Evolutionary conservation across 345 rosid species (phyloP).

Genomic region (Aquilaria yunnanensis): DNA sequence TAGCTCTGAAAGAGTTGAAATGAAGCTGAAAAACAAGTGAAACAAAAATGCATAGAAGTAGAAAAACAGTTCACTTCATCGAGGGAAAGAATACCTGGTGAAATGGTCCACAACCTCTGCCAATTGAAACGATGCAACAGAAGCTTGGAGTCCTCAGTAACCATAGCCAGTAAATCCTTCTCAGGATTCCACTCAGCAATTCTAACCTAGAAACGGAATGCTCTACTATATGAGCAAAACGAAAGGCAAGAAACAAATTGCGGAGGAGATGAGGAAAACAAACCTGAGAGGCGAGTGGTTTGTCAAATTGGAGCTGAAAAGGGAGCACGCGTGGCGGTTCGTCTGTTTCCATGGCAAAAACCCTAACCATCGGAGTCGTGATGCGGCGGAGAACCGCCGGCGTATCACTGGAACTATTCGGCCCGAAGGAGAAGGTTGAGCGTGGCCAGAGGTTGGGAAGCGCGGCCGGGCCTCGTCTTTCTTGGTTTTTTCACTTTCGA

Average conservation of each 20-base stretch:
- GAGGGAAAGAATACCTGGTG: conserved; percentile 36
- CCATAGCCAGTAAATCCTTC: conserved; percentile 90
- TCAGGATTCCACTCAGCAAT: conserved; percentile 82
- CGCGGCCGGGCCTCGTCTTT: too few relatives aligned
- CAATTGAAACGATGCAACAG: conserved; percentile 81
- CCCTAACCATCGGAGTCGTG: background rate
- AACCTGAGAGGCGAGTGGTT: conserved; percentile 80
- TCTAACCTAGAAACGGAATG: conserved; percentile 33
- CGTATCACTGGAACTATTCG: too few relatives aligned
- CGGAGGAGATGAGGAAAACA: background rate
- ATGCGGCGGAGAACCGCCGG: too few relatives aligned
- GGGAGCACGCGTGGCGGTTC: conserved; percentile 48
- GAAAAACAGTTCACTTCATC: background rate
- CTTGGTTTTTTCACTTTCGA: too few relatives aligned
- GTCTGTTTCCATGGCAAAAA: conserved; percentile 61
- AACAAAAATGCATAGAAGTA: background rate
- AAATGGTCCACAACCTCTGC: conserved; percentile 87
- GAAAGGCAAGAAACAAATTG: background rate
- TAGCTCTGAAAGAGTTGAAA: background rate
- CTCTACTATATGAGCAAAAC: background rate
- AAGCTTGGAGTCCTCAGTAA: conserved; percentile 66
- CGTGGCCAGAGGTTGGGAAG: too few relatives aligned
- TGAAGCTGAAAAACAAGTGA: background rate
- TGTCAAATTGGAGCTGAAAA: conserved; percentile 86
- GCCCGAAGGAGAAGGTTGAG: too few relatives aligned